These are phyloP conservation scores for Pholiota microspora DNA, from an alignment of 768 basidiomycete genomes.

Conservation along the genomic window DNA sequence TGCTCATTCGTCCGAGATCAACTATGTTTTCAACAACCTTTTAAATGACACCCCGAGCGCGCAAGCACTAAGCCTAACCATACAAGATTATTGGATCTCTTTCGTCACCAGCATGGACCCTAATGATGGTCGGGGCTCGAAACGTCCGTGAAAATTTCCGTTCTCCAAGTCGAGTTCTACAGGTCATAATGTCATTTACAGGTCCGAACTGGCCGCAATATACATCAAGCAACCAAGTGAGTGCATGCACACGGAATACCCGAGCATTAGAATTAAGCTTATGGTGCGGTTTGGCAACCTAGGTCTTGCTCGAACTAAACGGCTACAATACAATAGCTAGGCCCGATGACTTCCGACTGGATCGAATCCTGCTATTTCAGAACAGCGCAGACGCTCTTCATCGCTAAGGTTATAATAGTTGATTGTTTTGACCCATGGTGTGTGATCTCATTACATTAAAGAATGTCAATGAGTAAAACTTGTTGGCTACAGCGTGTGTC, in stretches of 20 bases:
- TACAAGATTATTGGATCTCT: conserved; percentile 39
- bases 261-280: not conserved
- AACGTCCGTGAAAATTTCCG: not conserved
- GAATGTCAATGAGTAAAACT: not conserved
- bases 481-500: too few species aligned
- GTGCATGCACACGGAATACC: not conserved
- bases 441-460: not conserved
- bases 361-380: conserved; percentile 11
- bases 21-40: conserved; percentile 28
- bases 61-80: conserved; percentile 20
- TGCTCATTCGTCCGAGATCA: conserved; percentile 22
- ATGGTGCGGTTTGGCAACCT: too few species aligned
- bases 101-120: conserved; percentile 32
- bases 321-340: conserved; percentile 5
- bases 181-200: too few species aligned
- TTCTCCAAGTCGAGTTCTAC: too few species aligned
- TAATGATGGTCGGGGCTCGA: conserved; percentile 29
- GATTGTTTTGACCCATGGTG: not conserved
- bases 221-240: conserved; percentile 6
- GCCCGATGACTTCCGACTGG: conserved; percentile 1
- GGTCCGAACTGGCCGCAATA: conserved; percentile 13
- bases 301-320: conserved; percentile 10
- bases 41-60: conserved; percentile 15
- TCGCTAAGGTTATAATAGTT: not conserved
- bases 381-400: conserved; percentile 10